These are phyloP conservation scores for Rhodotorula sp. DNA, from an alignment of 1,284 basidiomycete genomes.

Conservation along the genomic window DNA sequence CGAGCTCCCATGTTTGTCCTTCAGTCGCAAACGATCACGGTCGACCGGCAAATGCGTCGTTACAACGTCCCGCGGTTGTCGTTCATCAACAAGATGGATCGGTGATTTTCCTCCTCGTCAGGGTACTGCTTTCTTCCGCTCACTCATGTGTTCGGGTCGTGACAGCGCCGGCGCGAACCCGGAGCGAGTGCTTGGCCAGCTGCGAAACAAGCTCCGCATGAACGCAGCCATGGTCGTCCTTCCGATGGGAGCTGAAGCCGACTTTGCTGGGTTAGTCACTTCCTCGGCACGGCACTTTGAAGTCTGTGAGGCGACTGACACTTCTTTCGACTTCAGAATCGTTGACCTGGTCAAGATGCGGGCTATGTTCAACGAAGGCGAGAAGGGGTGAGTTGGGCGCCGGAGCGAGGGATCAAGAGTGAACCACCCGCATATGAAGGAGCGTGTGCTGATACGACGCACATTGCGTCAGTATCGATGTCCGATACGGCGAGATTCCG, in stretches of 20 bases:
- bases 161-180: constrained; percentile 90
- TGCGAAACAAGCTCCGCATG: constrained; percentile 86
- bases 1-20: no score
- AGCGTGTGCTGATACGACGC: neutral
- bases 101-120: constrained; percentile 53
- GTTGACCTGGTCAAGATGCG: constrained; percentile 95
- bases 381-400: constrained; percentile 70
- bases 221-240: constrained; percentile 94
- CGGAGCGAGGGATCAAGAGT: no score
- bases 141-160: neutral
- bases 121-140: no score
- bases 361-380: constrained; percentile 88
- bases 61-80: constrained; percentile 94
- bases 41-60: constrained; percentile 96
- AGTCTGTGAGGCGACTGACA: neutral
- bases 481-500: constrained; percentile 88
- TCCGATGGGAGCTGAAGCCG: constrained; percentile 88
- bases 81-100: constrained; percentile 99
- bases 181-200: constrained; percentile 89
- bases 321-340: constrained; percentile 52
- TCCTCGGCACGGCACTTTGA: no score
- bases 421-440: no score
- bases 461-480: constrained; percentile 58
- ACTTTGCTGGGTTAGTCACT: constrained; percentile 63
- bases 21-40: constrained; percentile 96